A percentile compares a stretch with the other conserved stretches of the same genome.
Evolutionary conservation across 2,329 filamentous ascomycete genomes (phyloP).

Genomic region (Sarocladium strictum): DNA sequence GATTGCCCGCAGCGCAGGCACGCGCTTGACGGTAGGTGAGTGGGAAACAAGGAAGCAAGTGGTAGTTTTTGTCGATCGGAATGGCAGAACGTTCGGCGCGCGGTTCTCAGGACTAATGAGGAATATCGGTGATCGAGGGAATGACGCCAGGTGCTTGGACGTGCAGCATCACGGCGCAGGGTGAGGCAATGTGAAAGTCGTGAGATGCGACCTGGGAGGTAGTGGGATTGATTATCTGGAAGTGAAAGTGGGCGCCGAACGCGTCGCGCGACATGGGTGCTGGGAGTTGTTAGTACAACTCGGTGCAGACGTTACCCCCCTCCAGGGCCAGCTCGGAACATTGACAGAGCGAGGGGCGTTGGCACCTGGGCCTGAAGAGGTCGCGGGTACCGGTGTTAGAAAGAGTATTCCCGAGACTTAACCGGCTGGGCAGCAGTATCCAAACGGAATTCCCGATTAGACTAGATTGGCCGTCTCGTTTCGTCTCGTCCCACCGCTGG

Average conservation of each 20-base stretch:
- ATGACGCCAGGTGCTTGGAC: not conserved
- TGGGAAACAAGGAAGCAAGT: not conserved
- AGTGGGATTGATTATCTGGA: constrained; percentile 2
- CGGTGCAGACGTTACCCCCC: not conserved
- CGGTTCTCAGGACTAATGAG: not conserved
- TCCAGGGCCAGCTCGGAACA: not conserved
- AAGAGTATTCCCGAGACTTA: not conserved
- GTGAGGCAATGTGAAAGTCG: not conserved
- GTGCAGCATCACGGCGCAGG: constrained; percentile 3
- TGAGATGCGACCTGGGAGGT: not conserved
- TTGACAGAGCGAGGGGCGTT: no score
- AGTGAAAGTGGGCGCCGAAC: constrained; percentile 5
- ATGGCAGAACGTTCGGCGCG: no score
- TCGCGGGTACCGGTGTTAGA: not conserved
- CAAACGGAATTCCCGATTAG: not conserved
- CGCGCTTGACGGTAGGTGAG: not conserved
- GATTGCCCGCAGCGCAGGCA: not conserved
- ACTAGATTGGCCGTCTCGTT: not conserved
- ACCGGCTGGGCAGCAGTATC: not conserved
- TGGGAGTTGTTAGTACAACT: not conserved
- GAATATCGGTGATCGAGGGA: not conserved
- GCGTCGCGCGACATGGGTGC: constrained; percentile 4
- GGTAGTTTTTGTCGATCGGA: no score
- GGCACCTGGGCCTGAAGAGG: not conserved
- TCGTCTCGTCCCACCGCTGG: not conserved